Conservation (phyloP, 1,284 basidiomycete genomes). For the Thelephora terrestris region DNA sequence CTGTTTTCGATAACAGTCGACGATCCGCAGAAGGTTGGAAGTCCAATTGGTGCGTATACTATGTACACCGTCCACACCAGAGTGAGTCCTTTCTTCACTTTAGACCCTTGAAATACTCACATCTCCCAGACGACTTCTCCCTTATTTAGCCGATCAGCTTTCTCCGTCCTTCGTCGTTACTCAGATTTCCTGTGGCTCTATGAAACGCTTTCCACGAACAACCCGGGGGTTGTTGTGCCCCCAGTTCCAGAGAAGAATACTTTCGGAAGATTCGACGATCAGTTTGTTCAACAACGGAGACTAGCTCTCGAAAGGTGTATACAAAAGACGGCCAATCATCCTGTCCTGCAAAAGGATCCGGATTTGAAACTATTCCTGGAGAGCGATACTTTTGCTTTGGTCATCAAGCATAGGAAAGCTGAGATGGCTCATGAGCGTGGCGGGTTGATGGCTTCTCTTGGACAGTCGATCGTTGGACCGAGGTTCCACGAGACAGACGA, state of each 20-base stretch:
- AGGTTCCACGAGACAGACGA: slow-evolving; percentile 92
- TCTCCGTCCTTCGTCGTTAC: slow-evolving; percentile 90
- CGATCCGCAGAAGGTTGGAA: slow-evolving; percentile 90
- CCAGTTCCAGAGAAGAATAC: slow-evolving; percentile 94
- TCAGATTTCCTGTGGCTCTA: slow-evolving; percentile 98
- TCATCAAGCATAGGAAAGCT: slow-evolving; percentile 80
- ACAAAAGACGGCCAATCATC: slow-evolving; percentile 82
- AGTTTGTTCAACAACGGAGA: slow-evolving; percentile 80
- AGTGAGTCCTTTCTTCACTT: slow-evolving; percentile 30
- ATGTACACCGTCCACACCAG: slow-evolving; percentile 91
- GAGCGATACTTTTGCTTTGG: slow-evolving; percentile 75
- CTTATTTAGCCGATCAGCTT: slow-evolving; percentile 68
- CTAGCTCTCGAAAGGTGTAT: slow-evolving; percentile 83
- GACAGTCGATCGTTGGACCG: slow-evolving; percentile 69
- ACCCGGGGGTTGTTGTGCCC: slow-evolving; percentile 95
- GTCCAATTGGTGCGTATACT: slow-evolving; percentile 84
- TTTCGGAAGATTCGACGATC: slow-evolving; percentile 82
- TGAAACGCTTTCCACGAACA: slow-evolving; percentile 82
- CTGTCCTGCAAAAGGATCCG: slow-evolving; percentile 73
- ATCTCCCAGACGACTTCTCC: slow-evolving; percentile 67
- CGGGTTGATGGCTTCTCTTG: slow-evolving; percentile 72
- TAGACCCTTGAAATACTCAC: slow-evolving; percentile 1
- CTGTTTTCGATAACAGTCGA: slow-evolving; percentile 78
- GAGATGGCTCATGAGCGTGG: slow-evolving; percentile 67
- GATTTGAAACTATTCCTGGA: slow-evolving; percentile 85